These are phyloP conservation scores for Corniculantispora saksenae DNA, from an alignment of 2,329 filamentous ascomycete genomes.

Conservation along the genomic window DNA sequence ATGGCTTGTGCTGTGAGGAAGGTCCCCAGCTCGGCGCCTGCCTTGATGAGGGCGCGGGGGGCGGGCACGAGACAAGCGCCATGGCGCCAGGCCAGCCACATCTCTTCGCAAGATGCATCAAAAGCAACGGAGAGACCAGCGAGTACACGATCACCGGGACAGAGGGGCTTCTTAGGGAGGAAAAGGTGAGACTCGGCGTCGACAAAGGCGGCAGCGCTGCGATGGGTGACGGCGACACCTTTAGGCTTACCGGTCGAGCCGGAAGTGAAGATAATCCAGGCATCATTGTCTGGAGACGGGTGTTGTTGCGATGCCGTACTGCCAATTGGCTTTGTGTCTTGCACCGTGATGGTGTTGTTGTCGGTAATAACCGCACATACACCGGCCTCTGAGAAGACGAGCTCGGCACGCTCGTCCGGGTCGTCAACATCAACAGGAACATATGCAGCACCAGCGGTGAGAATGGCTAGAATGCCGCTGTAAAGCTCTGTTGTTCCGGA, in stretches of 20 bases:
- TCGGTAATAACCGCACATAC: conserved; percentile 25
- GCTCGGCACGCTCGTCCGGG: conserved; percentile 25
- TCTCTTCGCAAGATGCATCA: conserved; percentile 28
- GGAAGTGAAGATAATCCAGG: conserved; percentile 29
- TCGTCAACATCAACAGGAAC: conserved; percentile 28
- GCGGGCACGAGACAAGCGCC: conserved; percentile 27
- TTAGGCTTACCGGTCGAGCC: conserved; percentile 25
- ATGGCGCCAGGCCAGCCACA: conserved; percentile 28
- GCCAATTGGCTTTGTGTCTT: conserved; percentile 2
- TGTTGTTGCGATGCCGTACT: not conserved
- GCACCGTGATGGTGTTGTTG: conserved; percentile 20
- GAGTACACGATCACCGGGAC: conserved; percentile 26
- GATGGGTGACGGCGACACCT: conserved; percentile 27
- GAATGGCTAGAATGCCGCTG: conserved; percentile 24
- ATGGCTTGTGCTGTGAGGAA: conserved; percentile 25
- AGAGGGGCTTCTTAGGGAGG: conserved; percentile 23
- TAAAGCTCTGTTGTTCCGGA: conserved; percentile 26
- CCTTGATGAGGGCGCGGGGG: conserved; percentile 25
- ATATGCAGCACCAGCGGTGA: conserved; percentile 25
- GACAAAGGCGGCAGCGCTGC: conserved; percentile 28
- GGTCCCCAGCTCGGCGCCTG: conserved; percentile 24
- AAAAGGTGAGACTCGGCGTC: conserved; percentile 27
- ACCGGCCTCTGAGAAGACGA: conserved; percentile 25
- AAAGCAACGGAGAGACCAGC: conserved; percentile 27
- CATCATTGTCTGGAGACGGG: conserved; percentile 23